These are phyloP conservation scores for Aegle marmelos DNA, from an alignment of 345 rosid genomes.

Conservation along the genomic window DNA sequence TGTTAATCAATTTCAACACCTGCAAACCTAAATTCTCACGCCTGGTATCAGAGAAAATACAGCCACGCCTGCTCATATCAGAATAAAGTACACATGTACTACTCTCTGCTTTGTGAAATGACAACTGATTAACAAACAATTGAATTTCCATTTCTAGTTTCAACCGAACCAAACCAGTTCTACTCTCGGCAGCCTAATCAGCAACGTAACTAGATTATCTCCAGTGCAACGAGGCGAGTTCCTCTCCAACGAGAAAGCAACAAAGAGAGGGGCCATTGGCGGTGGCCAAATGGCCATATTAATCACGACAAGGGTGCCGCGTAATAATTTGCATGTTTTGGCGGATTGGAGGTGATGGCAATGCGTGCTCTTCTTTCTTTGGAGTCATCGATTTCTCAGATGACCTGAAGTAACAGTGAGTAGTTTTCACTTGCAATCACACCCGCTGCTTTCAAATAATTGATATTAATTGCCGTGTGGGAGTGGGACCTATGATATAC, in stretches of 20 bases:
- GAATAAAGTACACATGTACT: not conserved
- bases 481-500: constrained; percentile 1
- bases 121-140: not conserved
- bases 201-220: not conserved
- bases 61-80: too few relatives aligned
- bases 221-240: not conserved
- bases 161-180: not conserved
- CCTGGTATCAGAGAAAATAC: not conserved
- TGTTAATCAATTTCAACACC: not conserved
- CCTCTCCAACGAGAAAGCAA: not conserved
- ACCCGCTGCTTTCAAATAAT: not conserved
- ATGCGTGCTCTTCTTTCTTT: not conserved
- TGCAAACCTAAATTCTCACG: not conserved
- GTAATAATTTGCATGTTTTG: not conserved
- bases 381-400: not conserved
- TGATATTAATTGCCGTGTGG: not conserved
- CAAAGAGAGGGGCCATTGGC: too few relatives aligned
- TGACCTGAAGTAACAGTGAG: not conserved
- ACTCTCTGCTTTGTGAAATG: not conserved
- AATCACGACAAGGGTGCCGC: not conserved
- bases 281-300: not conserved
- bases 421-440: not conserved
- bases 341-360: not conserved
- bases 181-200: not conserved
- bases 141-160: not conserved